Conservation (phyloP, 371 early-diverging fungal species). For the Apophysomyces variabilis region DNA sequence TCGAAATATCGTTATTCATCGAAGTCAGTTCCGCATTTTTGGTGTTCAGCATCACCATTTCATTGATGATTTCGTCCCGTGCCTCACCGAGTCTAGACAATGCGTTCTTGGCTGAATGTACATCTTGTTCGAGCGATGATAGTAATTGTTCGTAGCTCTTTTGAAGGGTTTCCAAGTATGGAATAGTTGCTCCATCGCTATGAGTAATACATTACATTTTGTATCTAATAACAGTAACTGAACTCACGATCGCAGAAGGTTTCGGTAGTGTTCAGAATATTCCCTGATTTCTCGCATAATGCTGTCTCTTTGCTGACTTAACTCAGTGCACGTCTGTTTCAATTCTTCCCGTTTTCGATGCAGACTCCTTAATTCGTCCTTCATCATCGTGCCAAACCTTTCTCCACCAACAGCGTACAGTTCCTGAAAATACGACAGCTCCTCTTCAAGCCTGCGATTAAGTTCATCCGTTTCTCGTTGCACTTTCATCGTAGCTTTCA, state of each 20-base stretch:
- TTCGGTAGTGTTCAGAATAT: not conserved
- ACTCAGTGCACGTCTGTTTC: slow-evolving; percentile 31
- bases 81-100: slow-evolving; percentile 28
- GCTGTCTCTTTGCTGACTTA: slow-evolving; percentile 30
- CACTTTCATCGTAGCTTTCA: slow-evolving; percentile 20
- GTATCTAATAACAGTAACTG: no score
- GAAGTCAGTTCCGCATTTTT: slow-evolving; percentile 57
- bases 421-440: not conserved
- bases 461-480: not conserved
- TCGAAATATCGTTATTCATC: slow-evolving; percentile 59
- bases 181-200: slow-evolving; percentile 25
- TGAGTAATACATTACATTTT: not conserved
- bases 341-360: slow-evolving; percentile 33
- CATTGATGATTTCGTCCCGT: slow-evolving; percentile 46
- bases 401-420: not conserved
- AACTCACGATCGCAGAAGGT: not conserved
- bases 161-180: slow-evolving; percentile 36
- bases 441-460: not conserved
- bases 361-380: not conserved
- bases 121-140: slow-evolving; percentile 37
- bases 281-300: not conserved
- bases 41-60: slow-evolving; percentile 58
- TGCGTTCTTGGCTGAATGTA: slow-evolving; percentile 18
- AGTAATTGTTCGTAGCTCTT: slow-evolving; percentile 41
- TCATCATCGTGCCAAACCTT: not conserved